A percentile compares a stretch with the other conserved stretches of the same genome.
phyloP scores from a whole-genome alignment of 163 green algal genomes.

The Scenedesmus sp. region DNA sequence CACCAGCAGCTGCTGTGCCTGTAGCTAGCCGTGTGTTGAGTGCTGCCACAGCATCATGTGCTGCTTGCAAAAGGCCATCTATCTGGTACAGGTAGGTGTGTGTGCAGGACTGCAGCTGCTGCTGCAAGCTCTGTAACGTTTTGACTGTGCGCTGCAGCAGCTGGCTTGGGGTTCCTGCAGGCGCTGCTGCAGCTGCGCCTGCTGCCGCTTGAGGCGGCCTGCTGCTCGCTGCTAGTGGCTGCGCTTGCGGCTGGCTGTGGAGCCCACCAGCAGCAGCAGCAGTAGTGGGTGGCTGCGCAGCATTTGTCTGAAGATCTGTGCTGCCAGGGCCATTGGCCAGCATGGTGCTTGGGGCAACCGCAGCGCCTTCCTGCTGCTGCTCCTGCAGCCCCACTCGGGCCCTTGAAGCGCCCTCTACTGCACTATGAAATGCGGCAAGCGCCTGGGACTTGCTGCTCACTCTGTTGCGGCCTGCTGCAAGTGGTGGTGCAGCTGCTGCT shows the following conservation, averaged over 20 bases:
- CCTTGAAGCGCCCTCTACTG: conserved; percentile 14
- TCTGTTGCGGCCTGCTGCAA: not conserved
- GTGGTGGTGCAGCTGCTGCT: not conserved
- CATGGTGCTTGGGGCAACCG: not conserved
- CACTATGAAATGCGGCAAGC: conserved; percentile 25
- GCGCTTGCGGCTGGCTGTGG: not conserved
- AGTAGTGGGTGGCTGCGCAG: not conserved
- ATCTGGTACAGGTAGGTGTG: conserved; percentile 46
- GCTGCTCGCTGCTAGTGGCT: not conserved
- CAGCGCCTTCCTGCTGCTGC: not conserved
- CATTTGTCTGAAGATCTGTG: not conserved
- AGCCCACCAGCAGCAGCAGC: not conserved
- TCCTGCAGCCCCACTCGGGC: not conserved
- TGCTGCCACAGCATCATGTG: not conserved
- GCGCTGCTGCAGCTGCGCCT: conserved; percentile 6
- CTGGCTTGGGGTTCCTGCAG: not conserved
- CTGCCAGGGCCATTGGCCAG: not conserved
- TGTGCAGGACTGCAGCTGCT: not conserved
- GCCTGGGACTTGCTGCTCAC: conserved; percentile 17
- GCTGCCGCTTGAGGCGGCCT: not conserved
- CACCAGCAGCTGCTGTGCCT: not conserved
- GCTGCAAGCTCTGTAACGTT: conserved; percentile 4
- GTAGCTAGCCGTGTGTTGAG: not conserved
- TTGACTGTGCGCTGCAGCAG: not conserved
- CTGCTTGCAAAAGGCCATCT: conserved; percentile 3